These are phyloP conservation scores for Diaporthe capsici DNA, from an alignment of 2,329 filamentous ascomycete species.

Conservation along the genomic window DNA sequence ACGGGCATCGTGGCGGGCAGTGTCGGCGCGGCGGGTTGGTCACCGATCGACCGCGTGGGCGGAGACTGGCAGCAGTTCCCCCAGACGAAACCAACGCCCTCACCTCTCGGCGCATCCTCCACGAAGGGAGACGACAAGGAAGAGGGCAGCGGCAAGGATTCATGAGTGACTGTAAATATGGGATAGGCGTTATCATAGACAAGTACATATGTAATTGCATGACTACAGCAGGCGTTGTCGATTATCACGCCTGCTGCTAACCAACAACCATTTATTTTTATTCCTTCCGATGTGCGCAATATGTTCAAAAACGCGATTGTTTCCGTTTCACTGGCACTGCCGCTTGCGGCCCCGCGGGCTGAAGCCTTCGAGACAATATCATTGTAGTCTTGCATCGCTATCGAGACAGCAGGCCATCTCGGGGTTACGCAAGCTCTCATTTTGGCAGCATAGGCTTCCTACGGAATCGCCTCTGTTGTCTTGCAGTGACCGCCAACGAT, in stretches of 20 bases:
- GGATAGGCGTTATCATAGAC: constrained; percentile 33
- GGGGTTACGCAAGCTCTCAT: too few species aligned
- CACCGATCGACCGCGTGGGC: constrained; percentile 71
- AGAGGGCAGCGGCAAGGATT: not conserved
- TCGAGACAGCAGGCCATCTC: not conserved
- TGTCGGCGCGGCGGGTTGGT: constrained; percentile 80
- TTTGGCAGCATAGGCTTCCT: too few species aligned
- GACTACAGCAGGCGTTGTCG: constrained; percentile 23
- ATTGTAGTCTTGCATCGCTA: not conserved
- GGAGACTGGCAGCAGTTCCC: constrained; percentile 51
- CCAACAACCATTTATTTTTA: not conserved
- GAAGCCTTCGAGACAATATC: not conserved
- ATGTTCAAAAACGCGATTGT: not conserved
- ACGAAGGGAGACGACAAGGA: constrained; percentile 28
- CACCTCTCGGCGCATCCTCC: constrained; percentile 33
- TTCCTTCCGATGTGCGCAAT: not conserved
- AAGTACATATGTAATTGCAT: constrained; percentile 33
- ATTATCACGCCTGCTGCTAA: not conserved
- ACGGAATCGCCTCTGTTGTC: too few species aligned
- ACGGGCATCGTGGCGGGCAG: constrained; percentile 85
- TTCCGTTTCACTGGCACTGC: too few species aligned
- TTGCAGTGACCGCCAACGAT: too few species aligned
- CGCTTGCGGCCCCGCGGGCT: not conserved
- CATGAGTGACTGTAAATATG: constrained; percentile 27
- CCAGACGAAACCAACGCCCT: constrained; percentile 43